phyloP scores from a whole-genome alignment of 345 rosid species.

The Moringa oleifera region DNA sequence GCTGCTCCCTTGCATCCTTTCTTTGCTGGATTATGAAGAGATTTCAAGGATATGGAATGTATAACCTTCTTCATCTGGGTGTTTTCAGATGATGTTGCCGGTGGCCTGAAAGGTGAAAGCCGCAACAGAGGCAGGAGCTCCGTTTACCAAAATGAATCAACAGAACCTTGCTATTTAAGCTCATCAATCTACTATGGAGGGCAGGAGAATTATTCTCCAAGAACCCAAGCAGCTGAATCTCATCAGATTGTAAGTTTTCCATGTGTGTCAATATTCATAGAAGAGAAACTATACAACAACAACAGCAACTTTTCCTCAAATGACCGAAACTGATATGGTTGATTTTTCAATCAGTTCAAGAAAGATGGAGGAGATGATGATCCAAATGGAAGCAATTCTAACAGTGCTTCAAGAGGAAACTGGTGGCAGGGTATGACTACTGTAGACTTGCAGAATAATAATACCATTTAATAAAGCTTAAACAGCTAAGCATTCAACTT shows the following conservation, averaged over 20 bases:
- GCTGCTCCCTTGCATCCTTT: too few relatives aligned
- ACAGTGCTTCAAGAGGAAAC: conserved; percentile 78
- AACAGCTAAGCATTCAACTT: background rate
- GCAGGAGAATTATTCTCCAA: conserved; percentile 76
- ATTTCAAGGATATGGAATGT: conserved; percentile 19
- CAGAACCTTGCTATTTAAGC: conserved; percentile 66
- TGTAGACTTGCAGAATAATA: background rate
- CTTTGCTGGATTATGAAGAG: conserved; percentile 16
- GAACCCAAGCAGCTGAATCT: conserved; percentile 34
- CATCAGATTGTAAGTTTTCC: conserved; percentile 30
- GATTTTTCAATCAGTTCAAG: conserved; percentile 36
- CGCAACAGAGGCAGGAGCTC: conserved; percentile 33
- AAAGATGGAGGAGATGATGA: conserved; percentile 51
- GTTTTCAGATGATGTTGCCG: conserved; percentile 4
- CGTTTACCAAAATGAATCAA: conserved; percentile 46
- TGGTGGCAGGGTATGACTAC: conserved; percentile 85
- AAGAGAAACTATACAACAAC: background rate
- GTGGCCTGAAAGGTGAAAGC: conserved; percentile 10
- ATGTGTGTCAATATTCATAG: background rate
- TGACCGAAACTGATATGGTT: too few relatives aligned
- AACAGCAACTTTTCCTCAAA: too few relatives aligned
- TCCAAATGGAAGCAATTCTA: conserved; percentile 42
- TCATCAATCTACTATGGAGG: conserved; percentile 97
- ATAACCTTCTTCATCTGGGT: background rate
- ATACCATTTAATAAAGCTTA: background rate